Percentiles rank a stretch among this genome's conserved stretches.
Evolutionary conservation across 495 filamentous ascomycete species (phyloP).

Genomic region (Hypoxylon trugodes): DNA sequence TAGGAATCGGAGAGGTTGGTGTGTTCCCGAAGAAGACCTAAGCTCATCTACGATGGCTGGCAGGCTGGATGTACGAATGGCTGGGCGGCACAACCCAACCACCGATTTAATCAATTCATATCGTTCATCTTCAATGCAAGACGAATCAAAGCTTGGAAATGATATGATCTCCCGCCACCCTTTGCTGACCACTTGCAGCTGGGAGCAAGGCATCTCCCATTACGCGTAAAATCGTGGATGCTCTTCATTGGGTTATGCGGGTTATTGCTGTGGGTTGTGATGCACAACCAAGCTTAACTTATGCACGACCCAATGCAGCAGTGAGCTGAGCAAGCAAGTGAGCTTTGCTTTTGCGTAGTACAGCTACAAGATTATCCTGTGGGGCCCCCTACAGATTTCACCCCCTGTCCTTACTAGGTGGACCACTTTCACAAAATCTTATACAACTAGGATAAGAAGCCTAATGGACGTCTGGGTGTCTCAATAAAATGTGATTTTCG

Average conservation of each 20-base stretch:
- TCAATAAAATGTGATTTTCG: constrained; percentile 28
- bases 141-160: constrained; percentile 25
- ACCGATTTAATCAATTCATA: constrained; percentile 19
- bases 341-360: constrained; percentile 29
- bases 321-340: constrained; percentile 35
- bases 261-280: constrained; percentile 24
- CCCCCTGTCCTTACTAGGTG: background rate
- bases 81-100: constrained; percentile 32
- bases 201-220: constrained; percentile 39
- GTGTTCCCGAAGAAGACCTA: constrained; percentile 18
- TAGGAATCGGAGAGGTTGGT: constrained; percentile 33
- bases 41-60: constrained; percentile 19
- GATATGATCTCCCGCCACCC: constrained; percentile 30
- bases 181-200: constrained; percentile 39
- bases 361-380: constrained; percentile 26
- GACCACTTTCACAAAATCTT: constrained; percentile 6
- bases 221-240: constrained; percentile 43
- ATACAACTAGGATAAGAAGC: constrained; percentile 9
- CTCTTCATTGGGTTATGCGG: constrained; percentile 42
- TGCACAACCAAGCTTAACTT: constrained; percentile 33
- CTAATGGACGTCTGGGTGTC: background rate
- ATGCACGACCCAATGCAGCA: constrained; percentile 40
- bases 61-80: no score
- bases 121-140: constrained; percentile 18
- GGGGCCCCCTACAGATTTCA: constrained; percentile 18